phyloP scores from a whole-genome alignment of 1,284 basidiomycete species.

The Hymenochaete sp. region DNA sequence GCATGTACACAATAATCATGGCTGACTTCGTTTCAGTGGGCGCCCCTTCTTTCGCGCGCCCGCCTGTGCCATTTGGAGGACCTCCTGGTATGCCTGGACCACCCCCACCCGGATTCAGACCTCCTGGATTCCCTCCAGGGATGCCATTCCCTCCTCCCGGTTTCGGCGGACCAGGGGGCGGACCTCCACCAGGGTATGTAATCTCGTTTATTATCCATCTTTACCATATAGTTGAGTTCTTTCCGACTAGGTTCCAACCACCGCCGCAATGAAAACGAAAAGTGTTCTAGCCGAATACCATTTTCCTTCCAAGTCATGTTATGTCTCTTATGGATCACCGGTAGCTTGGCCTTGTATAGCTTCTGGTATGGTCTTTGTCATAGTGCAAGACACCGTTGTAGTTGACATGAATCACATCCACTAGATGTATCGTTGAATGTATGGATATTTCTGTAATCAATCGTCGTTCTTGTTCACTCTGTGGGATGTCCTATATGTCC shows the following conservation, averaged over 20 bases:
- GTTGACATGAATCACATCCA: too few relatives aligned
- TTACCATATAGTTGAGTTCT: not conserved
- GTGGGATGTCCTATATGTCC: too few relatives aligned
- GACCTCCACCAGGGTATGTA: constrained; percentile 72
- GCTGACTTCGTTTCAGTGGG: constrained; percentile 38
- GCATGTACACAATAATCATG: constrained; percentile 9
- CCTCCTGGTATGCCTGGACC: constrained; percentile 68
- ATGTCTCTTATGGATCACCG: too few relatives aligned
- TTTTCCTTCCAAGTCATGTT: too few relatives aligned
- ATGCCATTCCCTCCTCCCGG: constrained; percentile 61
- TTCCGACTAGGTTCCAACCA: constrained; percentile 30
- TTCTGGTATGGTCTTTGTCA: too few relatives aligned
- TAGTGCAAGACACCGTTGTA: too few relatives aligned
- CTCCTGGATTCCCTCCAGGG: constrained; percentile 65
- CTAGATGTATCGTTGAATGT: too few relatives aligned
- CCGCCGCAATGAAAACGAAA: constrained; percentile 33
- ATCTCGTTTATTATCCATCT: constrained; percentile 28
- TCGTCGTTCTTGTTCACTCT: too few relatives aligned
- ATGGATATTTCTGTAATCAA: too few relatives aligned
- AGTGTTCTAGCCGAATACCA: too few relatives aligned
- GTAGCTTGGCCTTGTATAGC: too few relatives aligned
- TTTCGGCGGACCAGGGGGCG: constrained; percentile 59
- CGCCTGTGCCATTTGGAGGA: constrained; percentile 72
- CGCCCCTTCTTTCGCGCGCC: constrained; percentile 64
- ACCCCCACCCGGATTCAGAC: constrained; percentile 76